Evolutionary conservation across 495 filamentous ascomycete species (phyloP).

Genomic region (Penicillium paxilli): DNA sequence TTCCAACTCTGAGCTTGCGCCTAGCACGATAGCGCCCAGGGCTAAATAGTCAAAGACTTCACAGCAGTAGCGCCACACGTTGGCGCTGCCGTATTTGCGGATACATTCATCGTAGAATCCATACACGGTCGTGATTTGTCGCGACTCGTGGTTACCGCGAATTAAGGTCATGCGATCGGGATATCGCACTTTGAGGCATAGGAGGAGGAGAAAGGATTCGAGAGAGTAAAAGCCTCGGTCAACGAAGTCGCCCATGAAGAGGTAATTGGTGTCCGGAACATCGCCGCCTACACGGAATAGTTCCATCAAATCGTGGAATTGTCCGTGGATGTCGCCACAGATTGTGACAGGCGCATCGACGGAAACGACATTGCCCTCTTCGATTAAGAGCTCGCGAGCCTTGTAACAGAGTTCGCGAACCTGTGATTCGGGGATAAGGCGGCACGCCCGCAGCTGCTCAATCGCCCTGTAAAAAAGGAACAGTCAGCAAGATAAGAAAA

Average conservation of each 20-base stretch:
- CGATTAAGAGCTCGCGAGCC: conserved; percentile 91
- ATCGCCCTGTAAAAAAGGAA: conserved; percentile 68
- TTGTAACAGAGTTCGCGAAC: conserved; percentile 98
- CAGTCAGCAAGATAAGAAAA: conserved; percentile 6
- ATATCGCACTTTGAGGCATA: conserved; percentile 96
- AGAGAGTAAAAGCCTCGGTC: conserved; percentile 98
- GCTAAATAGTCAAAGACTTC: conserved; percentile 98
- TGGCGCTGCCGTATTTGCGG: conserved; percentile 95
- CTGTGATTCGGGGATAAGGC: conserved; percentile 91
- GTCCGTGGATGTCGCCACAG: conserved; percentile 97
- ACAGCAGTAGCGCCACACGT: conserved; percentile 98
- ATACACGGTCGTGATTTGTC: conserved; percentile 97
- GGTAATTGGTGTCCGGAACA: conserved; percentile 95
- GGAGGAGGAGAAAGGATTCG: conserved; percentile 90
- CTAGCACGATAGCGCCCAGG: conserved; percentile 89
- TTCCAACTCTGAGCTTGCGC: conserved; percentile 74
- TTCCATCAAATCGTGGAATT: conserved; percentile 99
- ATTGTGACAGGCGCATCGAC: conserved; percentile 97
- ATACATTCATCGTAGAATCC: conserved; percentile 99
- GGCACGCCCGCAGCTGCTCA: conserved; percentile 88
- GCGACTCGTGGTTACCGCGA: conserved; percentile 94
- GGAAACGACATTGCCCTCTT: conserved; percentile 96
- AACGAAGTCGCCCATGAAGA: conserved; percentile 99
- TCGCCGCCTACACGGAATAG: conserved; percentile 94
- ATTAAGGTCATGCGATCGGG: conserved; percentile 97